phyloP scores from a whole-genome alignment of 169 alveolate genomes.

The Cryptosporidium parvum region DNA sequence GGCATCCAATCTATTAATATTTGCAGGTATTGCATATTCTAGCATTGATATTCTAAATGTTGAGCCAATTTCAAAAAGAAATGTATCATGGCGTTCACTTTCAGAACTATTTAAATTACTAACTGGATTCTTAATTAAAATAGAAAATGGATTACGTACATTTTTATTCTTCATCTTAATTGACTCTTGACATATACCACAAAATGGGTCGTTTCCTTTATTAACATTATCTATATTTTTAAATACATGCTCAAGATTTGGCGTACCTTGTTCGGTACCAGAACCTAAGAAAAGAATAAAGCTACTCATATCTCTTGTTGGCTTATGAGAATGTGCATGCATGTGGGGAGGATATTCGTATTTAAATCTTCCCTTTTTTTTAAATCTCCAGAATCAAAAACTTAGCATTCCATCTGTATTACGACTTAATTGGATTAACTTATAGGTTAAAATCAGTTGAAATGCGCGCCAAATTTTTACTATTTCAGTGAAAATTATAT shows the following conservation, averaged over 20 bases:
- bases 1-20: conserved; percentile 26
- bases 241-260: conserved; percentile 55
- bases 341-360: neutral
- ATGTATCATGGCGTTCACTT: neutral
- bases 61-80: conserved; percentile 52
- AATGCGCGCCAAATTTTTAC: neutral
- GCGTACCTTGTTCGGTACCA: conserved; percentile 36
- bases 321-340: too few species aligned
- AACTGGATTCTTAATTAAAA: neutral
- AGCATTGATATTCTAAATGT: conserved; percentile 46
- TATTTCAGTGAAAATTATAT: neutral
- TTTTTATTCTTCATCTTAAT: conserved; percentile 5
- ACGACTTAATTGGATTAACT: neutral
- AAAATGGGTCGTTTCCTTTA: conserved; percentile 17
- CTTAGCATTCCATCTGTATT: neutral
- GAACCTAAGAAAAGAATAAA: conserved; percentile 56
- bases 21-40: conserved; percentile 36
- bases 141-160: conserved; percentile 49
- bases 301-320: conserved; percentile 26
- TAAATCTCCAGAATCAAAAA: too few species aligned
- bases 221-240: conserved; percentile 31
- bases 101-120: neutral
- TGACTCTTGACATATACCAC: conserved; percentile 41
- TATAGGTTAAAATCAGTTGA: neutral
- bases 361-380: neutral